Base-by-base conservation (phyloP, 164 flowering plant genomes). In the Stephania yunnanensis region DNA sequence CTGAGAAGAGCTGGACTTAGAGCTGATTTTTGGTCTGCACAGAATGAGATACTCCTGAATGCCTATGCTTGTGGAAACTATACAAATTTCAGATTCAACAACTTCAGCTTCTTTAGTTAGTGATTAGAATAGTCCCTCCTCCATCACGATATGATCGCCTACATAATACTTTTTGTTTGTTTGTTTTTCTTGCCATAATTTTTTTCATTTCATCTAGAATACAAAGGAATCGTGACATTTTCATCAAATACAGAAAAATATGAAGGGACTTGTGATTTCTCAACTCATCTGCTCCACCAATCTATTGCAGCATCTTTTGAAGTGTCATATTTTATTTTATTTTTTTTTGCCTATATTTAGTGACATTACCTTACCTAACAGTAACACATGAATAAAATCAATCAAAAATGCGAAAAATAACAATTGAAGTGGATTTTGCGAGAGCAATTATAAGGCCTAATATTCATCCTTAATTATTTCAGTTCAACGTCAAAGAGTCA, bases 21-120 rank as follows among this genome's bases (percentile, higher is more conserved):
- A 84, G 89, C 90, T 19, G 92, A 89, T 12, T 86, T 87, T 81
- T 89, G 92, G 92, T 87, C 87, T 71, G 80, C 86, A 17, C 90
- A 86, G 42, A 87, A 86, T 78, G 90, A 89, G 79, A 73, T 81
- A 19, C 85, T 89, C 11, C 90, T 89, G 45, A 81, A 74, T 78
- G 88, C 87, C 52, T 89, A 86, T 74, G 89, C 88, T 36, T 82
- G 81, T 61, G 66, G 75, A 3, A 61, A 17, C 36, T 83, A 74
- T 68, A 83, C 80, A 55, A 69, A 68, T 84, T 79, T 84, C 2
- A 80, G 85, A 83, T 75, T 86, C 82, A 82, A 80, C 84, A 84
- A 79, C 79, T 84, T 85, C 83, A 82, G 65, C 81, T 82, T 87
- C 82, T 82, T 84, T 84, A 36, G 42, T 36, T 36, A 36, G 42